Evolutionary conservation across 2,329 filamentous ascomycete genomes (phyloP), one percentile per base, ranked within the genome.

Genomic region (Nannizziopsis arthrosporioides): DNA sequence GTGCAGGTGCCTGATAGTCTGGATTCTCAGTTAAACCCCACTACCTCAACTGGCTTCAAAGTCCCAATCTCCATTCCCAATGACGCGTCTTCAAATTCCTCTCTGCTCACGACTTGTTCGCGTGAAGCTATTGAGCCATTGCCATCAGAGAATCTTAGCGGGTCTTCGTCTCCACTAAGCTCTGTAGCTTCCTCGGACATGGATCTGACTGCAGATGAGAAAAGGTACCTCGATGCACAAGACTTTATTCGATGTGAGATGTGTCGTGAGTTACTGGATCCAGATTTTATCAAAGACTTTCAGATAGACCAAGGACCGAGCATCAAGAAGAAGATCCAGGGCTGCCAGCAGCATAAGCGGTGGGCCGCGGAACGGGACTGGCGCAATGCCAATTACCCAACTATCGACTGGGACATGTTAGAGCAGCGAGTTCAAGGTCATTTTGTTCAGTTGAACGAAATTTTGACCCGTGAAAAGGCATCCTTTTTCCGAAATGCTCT

Each of bases 321-420:
- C 18, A 14, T 51, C 15, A 50, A 44, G 11, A 45, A 75, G 56
- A 80, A 85, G 61, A 68, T 72, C 15, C 68, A 64, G 14, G 85
- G 87, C 62, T 87, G 83, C 61, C 69, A 72, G 38, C 65, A 71
- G 6, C 84, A 87, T 67, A 77, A 75, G 56, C 73, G 69, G 50
- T 66, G 68, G 27, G 68, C 74, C 2, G 82, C 81, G 49, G 55
- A 66, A 54, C 52, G 63, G 14, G 65, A 73, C 48, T 78, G 75
- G 69, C 50, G 56, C 8, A 61, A 70, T 11, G 74, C 70, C 38
- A 73, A 76, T 0, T 92, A 90, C 60, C 87, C 87, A 0, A 61
- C 66, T 0, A 82, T 94, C 44, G 67, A 85, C 50, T 94, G 86
- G 85, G 62, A 66, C 1, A 58, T 55, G 0, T 70, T 93, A 18